Percentiles rank a stretch among this genome's conserved stretches.
These are phyloP conservation scores for Lasiodiplodia hormozganensis DNA, from an alignment of 2,329 filamentous ascomycete genomes.

Conservation along the genomic window DNA sequence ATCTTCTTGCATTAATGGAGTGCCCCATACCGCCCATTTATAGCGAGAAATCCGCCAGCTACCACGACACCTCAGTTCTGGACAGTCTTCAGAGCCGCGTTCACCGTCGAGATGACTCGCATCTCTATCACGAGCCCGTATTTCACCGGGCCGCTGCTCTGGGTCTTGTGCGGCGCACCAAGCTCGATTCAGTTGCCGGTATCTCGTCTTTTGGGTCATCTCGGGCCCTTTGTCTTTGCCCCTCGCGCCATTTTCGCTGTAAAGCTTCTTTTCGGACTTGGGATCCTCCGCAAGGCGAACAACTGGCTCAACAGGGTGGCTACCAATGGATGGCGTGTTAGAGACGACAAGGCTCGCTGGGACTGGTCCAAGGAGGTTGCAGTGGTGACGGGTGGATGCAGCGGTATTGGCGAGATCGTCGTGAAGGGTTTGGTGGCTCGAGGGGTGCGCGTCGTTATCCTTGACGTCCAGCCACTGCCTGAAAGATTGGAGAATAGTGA, in stretches of 20 bases:
- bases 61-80: too few species aligned
- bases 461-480: constrained; percentile 44
- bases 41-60: too few species aligned
- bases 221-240: constrained; percentile 22
- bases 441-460: constrained; percentile 41
- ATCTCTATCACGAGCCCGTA: constrained; percentile 40
- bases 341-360: constrained; percentile 43
- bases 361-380: constrained; percentile 43
- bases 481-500: constrained; percentile 39
- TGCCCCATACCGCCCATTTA: too few species aligned
- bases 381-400: constrained; percentile 46
- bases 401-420: constrained; percentile 43
- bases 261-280: constrained; percentile 42
- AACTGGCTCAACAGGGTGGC: constrained; percentile 40
- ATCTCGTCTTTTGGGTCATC: constrained; percentile 36
- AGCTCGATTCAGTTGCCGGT: constrained; percentile 36
- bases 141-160: constrained; percentile 41
- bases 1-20: too few species aligned
- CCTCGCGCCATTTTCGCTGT: constrained; percentile 37
- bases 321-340: constrained; percentile 49
- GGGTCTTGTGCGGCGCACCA: constrained; percentile 41
- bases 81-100: too few species aligned
- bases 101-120: too few species aligned
- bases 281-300: constrained; percentile 41
- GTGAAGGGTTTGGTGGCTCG: constrained; percentile 38